Evolutionary conservation across 352 stramenopile genomes (phyloP), one percentile per base, ranked within the genome.

Genomic region (Globisporangium middletonii): DNA sequence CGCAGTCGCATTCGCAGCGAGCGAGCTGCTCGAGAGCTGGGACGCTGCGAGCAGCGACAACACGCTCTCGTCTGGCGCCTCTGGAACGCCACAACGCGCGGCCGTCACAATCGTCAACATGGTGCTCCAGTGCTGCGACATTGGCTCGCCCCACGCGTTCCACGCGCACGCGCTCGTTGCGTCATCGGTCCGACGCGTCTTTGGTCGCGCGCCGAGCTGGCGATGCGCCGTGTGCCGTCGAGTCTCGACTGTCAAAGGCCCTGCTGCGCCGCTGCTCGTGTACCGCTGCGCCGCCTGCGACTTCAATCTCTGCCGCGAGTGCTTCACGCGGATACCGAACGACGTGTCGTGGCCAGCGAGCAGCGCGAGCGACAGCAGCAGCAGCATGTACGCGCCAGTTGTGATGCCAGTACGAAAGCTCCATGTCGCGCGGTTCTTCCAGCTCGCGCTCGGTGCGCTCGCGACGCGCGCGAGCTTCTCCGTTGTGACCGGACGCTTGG

Each of bases 271-370:
- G 0, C 56, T 45, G 28, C 60, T 69, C 30, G 72, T 75, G 0
- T 80, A 83, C 66, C 72, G 73, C n/a, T 86, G 76, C 51, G 63
- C 73, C 30, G 69, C 71, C 8, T 86, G 76, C 55, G 68, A 79
- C 45, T 79, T 86, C 46, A 77, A 80, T 26, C 27, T 86, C 16
- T 86, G 76, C 57, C 67, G 68, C 2, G 73, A 83, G 54, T 86
- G 76, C 61, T 80, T 82, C 38, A 89, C 79, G 9, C 71, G 82
- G 46, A 80, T 92, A 44, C 82, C 82, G 0, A 88, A 88, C 53
- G 50, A n/a, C 3, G 18, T 7, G 1, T 0, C 47, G 47, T 12
- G 12, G 12, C 27, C 26, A 6, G 41, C 18, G 8, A 18, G 43
- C n/a, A 23, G 43, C 11, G 6, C 33, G 2, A 38, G 33, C 7